Evolutionary conservation across 2,329 filamentous ascomycete genomes (phyloP).

Genomic region (Ophiostoma fasciatum): DNA sequence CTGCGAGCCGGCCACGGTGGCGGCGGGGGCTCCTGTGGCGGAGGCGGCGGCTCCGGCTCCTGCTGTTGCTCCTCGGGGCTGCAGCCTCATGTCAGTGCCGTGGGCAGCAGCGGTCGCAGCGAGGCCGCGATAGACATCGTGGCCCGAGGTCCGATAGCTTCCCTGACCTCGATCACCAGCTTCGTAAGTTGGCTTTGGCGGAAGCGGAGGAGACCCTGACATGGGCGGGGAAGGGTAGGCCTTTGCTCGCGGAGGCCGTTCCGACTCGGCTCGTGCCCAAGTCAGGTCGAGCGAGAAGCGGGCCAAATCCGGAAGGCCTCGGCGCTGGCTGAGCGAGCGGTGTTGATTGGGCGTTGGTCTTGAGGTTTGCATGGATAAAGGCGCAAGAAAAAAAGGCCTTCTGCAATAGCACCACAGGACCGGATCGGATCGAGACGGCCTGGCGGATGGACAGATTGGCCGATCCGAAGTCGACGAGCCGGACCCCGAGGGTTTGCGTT

Average conservation of each 20-base stretch:
- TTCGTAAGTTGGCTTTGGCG: constrained; percentile 43
- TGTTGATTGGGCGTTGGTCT: constrained; percentile 17
- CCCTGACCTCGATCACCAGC: constrained; percentile 38
- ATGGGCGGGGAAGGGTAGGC: constrained; percentile 61
- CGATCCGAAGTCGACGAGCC: no score
- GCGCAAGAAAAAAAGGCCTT: constrained; percentile 10
- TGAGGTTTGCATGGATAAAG: constrained; percentile 41
- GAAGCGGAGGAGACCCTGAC: constrained; percentile 52
- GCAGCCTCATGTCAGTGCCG: constrained; percentile 20
- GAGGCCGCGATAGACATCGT: constrained; percentile 35
- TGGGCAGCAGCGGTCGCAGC: constrained; percentile 18
- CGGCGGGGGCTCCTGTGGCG: no score
- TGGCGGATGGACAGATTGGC: neutral
- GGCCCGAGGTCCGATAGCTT: constrained; percentile 27
- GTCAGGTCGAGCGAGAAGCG: constrained; percentile 40
- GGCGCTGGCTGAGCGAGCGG: constrained; percentile 41
- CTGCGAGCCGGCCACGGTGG: neutral
- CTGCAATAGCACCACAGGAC: neutral
- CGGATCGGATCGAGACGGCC: neutral
- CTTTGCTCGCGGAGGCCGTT: constrained; percentile 37
- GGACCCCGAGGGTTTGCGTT: no score
- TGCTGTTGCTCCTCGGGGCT: no score
- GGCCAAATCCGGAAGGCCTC: constrained; percentile 39
- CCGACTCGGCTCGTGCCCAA: constrained; percentile 39
- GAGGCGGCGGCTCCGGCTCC: no score